Evolutionary conservation across 2,329 filamentous ascomycete species (phyloP), one percentile per base, ranked within the genome.

Genomic region (Calonectria pauciramosa): DNA sequence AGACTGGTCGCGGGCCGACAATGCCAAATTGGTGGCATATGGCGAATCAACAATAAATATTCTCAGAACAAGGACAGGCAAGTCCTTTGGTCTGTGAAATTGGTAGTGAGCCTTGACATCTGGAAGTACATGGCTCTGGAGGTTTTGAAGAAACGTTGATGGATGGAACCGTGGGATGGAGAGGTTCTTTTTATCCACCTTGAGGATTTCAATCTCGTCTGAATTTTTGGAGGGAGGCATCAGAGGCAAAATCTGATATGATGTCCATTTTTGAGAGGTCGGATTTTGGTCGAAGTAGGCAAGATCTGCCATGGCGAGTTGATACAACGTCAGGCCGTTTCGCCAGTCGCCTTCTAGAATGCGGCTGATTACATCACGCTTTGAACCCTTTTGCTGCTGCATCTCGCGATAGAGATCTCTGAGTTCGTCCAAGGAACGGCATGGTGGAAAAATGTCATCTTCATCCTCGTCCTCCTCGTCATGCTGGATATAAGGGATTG

Each of bases 51-150:
- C 87, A 73, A 96, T 91, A 80, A 95, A 94, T 59, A 97, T 92
- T 66, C 95, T 92, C n/a, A 97, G 86, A 32, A 97, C 88, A 1
- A 94, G 89, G 5, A 97, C 86, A 0, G 94, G 91, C n/a, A 94
- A 87, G 1, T 89, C 88, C 68, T 90, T 88, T 68, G 94, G 93
- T n/a, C 93, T 91, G 77, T 94, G 92, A 74, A 97, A 91, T 79
- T 95, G 93, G 83, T 95, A 97, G 84, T 97, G 94, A 7, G 94
- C 94, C 84, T 97, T 97, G 79, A 96, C 91, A 73, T 97, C 90
- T 1, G 95, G 94, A 1, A 95, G 88, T 23, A 96, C 90, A 81
- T 96, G 93, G 51, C 89, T 88, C 78, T 96, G 94, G 2, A 98
- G 90, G 77, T 93, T 94, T 77, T 91, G 91, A 47, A 97, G 87